Evolutionary conservation across 2,329 filamentous ascomycete species (phyloP).

Genomic region (Leptodontidium sp.): DNA sequence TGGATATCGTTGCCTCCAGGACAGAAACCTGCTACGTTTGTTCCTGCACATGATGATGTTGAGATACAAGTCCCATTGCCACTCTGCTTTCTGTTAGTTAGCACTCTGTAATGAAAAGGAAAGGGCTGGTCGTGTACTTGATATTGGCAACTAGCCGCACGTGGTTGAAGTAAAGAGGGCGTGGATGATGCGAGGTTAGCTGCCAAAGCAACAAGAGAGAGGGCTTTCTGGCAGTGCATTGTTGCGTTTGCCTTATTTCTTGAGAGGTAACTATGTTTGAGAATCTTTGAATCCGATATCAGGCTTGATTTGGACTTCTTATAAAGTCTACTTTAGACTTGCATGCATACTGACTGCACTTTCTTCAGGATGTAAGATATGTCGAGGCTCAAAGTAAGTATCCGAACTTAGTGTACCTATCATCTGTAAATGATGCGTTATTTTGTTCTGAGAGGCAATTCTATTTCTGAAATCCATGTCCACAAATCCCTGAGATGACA

Average conservation of each 20-base stretch:
- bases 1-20: slow-evolving; percentile 15
- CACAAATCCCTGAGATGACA: background rate
- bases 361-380: no score
- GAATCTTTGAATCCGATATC: background rate
- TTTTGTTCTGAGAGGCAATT: background rate
- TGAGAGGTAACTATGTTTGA: background rate
- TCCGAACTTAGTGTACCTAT: no score
- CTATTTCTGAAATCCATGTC: background rate
- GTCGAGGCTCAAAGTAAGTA: no score
- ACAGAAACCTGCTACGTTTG: slow-evolving; percentile 15
- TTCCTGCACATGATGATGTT: slow-evolving; percentile 17
- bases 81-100: background rate
- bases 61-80: slow-evolving; percentile 3
- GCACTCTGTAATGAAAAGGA: background rate
- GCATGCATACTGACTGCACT: no score
- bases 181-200: background rate
- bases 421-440: no score
- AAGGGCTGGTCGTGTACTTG: background rate
- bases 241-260: background rate
- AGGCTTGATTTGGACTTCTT: background rate
- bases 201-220: background rate
- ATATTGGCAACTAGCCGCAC: background rate
- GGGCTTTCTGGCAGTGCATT: background rate
- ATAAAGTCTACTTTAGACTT: no score
- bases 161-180: background rate